Evolutionary conservation across 140 eudicot species (phyloP), one percentile per base, ranked within the genome.

Genomic region (Cichorium intybus): DNA sequence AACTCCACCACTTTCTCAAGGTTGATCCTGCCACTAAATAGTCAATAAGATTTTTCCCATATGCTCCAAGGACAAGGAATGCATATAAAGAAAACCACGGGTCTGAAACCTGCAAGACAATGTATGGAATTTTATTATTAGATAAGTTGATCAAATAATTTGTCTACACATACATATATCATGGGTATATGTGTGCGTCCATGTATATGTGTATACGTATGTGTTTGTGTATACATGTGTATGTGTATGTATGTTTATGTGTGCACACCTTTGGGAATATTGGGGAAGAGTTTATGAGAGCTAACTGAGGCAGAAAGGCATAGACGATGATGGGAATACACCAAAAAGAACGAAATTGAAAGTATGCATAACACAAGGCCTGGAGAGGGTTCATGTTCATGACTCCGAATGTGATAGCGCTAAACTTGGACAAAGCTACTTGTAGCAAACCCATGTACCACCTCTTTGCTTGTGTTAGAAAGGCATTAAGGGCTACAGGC

Each of bases 301-400:
- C 79, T 53, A 85, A 15, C 5, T 77, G 80, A 6, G 94, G 96
- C 54, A 88, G 24, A 29, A 77, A 70, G 23, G 85, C 81, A 24
- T 88, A 88, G n/a, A 88, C 16, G 62, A 77, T 77, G 47, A 88
- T 12, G 0, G 96, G 94, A 39, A 85, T 59, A 2, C 77, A 75
- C 80, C 62, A 77, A 15, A 88, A 60, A 62, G 89, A 72, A 54
- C 89, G 73, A 8, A 54, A 69, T 5, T 68, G 35, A 53, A 55
- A 81, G 28, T 84, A 66, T 0, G 78, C 23, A 24, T 84, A 88
- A 17, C 74, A 24, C 26, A 76, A 65, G 65, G 74, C 85, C 68
- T 74, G 81, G 24, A 84, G 49, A 12, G 79, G 62, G 61, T 83
- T 88, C 81, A 88, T 70, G 18, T 66, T 31, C 35, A 18, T 60